phyloP scores from a whole-genome alignment of 2,329 filamentous ascomycete species.

The Didymella lethalis region DNA sequence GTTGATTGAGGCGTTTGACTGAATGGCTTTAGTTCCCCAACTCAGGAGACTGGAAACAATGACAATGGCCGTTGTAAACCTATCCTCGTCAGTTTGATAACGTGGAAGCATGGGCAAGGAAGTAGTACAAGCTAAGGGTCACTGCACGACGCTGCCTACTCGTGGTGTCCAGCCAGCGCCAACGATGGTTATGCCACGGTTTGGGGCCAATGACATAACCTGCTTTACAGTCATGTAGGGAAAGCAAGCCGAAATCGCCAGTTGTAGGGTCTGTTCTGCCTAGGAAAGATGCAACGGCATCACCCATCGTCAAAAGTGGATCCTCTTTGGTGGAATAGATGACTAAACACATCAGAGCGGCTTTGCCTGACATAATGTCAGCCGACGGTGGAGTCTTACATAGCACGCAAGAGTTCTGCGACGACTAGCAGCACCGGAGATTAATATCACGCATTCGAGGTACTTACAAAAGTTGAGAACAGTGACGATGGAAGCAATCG shows the following conservation, averaged over 20 bases:
- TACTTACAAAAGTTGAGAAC: constrained; percentile 9
- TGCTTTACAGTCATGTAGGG: not conserved
- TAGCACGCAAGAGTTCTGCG: not conserved
- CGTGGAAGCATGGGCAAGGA: not conserved
- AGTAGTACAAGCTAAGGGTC: not conserved
- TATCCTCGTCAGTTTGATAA: not conserved
- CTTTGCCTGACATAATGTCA: not conserved
- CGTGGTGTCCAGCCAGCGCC: constrained; percentile 4
- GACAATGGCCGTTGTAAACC: not conserved
- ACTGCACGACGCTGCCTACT: not conserved
- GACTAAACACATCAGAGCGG: constrained; percentile 5
- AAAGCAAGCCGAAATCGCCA: not conserved
- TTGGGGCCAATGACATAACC: not conserved
- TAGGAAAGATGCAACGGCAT: constrained; percentile 7
- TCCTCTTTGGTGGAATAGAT: not conserved
- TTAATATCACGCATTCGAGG: too few species aligned
- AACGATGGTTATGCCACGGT: not conserved
- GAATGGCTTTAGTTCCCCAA: constrained; percentile 1
- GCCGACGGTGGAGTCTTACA: not conserved
- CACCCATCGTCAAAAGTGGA: constrained; percentile 13
- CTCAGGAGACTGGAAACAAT: not conserved
- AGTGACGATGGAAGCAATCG: constrained; percentile 2
- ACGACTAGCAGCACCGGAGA: too few species aligned
- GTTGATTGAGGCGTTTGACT: not conserved
- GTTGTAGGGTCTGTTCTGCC: not conserved